These are phyloP conservation scores for Mycosarcoma maydis DNA, from an alignment of 1,284 basidiomycete genomes.

Conservation along the genomic window DNA sequence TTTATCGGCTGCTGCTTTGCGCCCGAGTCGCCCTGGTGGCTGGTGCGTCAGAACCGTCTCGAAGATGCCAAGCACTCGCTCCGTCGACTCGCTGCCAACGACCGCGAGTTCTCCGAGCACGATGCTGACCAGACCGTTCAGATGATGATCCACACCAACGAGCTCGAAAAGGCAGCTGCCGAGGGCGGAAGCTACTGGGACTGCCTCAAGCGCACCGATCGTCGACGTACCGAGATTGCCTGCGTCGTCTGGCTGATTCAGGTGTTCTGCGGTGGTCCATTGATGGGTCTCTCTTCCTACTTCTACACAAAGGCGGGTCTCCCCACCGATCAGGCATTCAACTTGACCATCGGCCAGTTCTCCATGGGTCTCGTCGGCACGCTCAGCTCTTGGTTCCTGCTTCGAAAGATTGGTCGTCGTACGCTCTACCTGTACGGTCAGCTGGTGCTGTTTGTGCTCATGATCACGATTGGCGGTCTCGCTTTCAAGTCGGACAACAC, in stretches of 20 bases:
- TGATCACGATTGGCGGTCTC: conserved; percentile 70
- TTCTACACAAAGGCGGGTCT: conserved; percentile 70
- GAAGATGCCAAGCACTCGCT: conserved; percentile 69
- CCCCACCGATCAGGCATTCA: conserved; percentile 65
- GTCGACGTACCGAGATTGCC: conserved; percentile 69
- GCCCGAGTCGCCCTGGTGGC: conserved; percentile 69
- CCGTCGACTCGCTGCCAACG: conserved; percentile 65
- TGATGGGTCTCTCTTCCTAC: conserved; percentile 65
- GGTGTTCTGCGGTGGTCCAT: conserved; percentile 64
- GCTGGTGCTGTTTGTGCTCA: conserved; percentile 66
- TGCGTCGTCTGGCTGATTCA: conserved; percentile 66
- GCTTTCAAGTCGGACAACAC: conserved; percentile 31
- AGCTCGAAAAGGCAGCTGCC: conserved; percentile 67
- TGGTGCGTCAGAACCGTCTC: conserved; percentile 69
- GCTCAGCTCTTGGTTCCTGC: conserved; percentile 68
- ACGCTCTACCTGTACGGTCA: conserved; percentile 70
- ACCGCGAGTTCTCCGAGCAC: conserved; percentile 60
- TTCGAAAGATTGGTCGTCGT: conserved; percentile 68
- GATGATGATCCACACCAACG: conserved; percentile 69
- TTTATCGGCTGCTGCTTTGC: conserved; percentile 64
- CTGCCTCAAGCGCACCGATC: conserved; percentile 69
- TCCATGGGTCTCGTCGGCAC: conserved; percentile 68
- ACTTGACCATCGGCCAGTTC: conserved; percentile 68
- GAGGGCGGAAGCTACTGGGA: conserved; percentile 68
- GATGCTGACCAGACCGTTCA: conserved; percentile 69